These are phyloP conservation scores for Entomortierella beljakovae DNA, from an alignment of 192 early-diverging fungal genomes.

Conservation along the genomic window DNA sequence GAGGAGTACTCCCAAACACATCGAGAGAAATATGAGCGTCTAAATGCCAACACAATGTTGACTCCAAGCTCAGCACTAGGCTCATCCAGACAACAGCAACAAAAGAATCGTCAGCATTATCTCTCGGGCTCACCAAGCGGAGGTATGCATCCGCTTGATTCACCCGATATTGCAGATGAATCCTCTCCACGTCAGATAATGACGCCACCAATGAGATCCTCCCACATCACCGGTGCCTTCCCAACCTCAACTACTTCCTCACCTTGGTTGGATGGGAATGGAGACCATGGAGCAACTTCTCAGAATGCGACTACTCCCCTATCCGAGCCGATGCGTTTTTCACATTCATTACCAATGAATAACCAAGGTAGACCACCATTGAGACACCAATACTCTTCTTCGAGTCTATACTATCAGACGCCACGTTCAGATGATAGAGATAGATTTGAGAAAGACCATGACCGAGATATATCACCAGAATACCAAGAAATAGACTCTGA, in stretches of 20 bases:
- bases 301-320: not conserved
- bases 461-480: constrained; percentile 28
- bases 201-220: constrained; percentile 21
- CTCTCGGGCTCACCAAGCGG: constrained; percentile 13
- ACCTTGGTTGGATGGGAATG: constrained; percentile 16
- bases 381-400: constrained; percentile 23
- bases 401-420: constrained; percentile 32
- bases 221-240: not conserved
- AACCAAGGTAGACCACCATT: constrained; percentile 2
- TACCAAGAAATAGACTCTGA: constrained; percentile 30
- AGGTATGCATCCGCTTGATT: constrained; percentile 19
- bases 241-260: not conserved
- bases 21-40: constrained; percentile 43
- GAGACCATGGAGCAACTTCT: not conserved
- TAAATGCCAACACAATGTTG: constrained; percentile 38
- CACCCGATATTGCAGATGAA: constrained; percentile 2
- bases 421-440: constrained; percentile 25
- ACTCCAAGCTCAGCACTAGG: constrained; percentile 15
- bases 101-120: constrained; percentile 9
- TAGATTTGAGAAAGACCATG: constrained; percentile 22
- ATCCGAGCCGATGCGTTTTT: constrained; percentile 30
- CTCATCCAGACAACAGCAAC: constrained; percentile 12
- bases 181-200: constrained; percentile 7
- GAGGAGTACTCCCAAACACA: constrained; percentile 43
- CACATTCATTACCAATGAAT: constrained; percentile 15